phyloP scores from a whole-genome alignment of 73 alveolate species.

The Tetrahymena borealis region DNA sequence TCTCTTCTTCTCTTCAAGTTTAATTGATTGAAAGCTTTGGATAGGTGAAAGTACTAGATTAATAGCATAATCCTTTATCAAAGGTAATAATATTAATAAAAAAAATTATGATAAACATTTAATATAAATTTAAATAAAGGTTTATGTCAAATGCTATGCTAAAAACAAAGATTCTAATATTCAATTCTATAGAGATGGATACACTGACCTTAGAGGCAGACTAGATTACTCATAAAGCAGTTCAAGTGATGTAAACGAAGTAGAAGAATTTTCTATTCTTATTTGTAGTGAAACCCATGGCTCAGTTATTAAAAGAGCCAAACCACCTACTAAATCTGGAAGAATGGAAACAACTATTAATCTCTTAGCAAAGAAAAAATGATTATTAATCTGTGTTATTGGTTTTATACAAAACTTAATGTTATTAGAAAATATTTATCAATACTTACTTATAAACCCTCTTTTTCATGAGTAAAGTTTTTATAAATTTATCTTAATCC shows the following conservation, averaged over 20 bases:
- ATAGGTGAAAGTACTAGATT: conserved; percentile 56
- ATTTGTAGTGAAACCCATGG: conserved; percentile 63
- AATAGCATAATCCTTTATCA: not conserved
- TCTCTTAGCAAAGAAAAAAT: no score
- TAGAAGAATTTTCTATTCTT: conserved; percentile 72
- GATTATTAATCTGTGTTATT: no score
- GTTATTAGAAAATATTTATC: no score
- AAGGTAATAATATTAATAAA: not conserved
- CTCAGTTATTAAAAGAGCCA: not conserved
- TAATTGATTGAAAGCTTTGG: conserved; percentile 64
- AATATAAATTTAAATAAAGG: conserved; percentile 55
- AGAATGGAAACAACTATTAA: not conserved
- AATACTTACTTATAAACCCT: no score
- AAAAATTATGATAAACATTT: not conserved
- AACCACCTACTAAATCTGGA: not conserved
- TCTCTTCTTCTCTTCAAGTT: conserved; percentile 58
- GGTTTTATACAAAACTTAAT: no score
- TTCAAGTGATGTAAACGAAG: conserved; percentile 53
- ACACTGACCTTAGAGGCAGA: conserved; percentile 77
- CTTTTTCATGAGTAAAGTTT: no score
- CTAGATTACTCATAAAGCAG: conserved; percentile 72
- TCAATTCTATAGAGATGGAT: conserved; percentile 75
- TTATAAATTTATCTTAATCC: no score
- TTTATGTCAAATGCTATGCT: conserved; percentile 66
- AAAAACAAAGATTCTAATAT: conserved; percentile 46